phyloP scores from a whole-genome alignment of 768 basidiomycete species.

The Fomitopsis pulvina region DNA sequence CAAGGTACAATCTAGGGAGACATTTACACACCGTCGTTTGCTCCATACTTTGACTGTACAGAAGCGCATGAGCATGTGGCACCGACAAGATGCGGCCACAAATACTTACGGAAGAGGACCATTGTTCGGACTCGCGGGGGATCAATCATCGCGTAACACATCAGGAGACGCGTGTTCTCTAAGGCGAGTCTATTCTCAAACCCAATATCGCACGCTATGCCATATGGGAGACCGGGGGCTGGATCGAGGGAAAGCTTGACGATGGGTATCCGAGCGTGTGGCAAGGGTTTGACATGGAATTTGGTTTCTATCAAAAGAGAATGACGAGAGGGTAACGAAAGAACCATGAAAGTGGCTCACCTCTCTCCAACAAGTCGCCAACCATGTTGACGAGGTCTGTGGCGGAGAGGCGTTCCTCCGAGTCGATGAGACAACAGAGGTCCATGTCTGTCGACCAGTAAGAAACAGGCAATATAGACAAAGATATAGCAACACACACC shows the following conservation, averaged over 20 bases:
- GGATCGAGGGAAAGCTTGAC: conserved; percentile 93
- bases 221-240: conserved; percentile 70
- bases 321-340: conserved; percentile 1
- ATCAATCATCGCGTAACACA: conserved; percentile 98
- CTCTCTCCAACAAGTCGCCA: conserved; percentile 87
- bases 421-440: conserved; percentile 92
- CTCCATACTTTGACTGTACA: conserved; percentile 95
- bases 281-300: conserved; percentile 92
- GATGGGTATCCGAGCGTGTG: conserved; percentile 96
- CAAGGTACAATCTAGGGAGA: background rate
- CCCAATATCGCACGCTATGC: conserved; percentile 97
- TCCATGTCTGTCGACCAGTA: conserved; percentile 76
- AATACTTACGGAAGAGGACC: conserved; percentile 88
- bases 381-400: conserved; percentile 92
- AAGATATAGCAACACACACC: conserved; percentile 36
- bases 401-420: conserved; percentile 69
- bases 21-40: conserved; percentile 66
- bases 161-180: conserved; percentile 92
- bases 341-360: conserved; percentile 31
- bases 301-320: conserved; percentile 65
- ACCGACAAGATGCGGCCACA: background rate
- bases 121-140: conserved; percentile 88
- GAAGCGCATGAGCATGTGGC: background rate
- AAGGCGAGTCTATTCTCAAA: conserved; percentile 96
- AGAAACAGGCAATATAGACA: background rate